Evolutionary conservation across 2,329 filamentous ascomycete species (phyloP).

Genomic region (Helotiales sp.): DNA sequence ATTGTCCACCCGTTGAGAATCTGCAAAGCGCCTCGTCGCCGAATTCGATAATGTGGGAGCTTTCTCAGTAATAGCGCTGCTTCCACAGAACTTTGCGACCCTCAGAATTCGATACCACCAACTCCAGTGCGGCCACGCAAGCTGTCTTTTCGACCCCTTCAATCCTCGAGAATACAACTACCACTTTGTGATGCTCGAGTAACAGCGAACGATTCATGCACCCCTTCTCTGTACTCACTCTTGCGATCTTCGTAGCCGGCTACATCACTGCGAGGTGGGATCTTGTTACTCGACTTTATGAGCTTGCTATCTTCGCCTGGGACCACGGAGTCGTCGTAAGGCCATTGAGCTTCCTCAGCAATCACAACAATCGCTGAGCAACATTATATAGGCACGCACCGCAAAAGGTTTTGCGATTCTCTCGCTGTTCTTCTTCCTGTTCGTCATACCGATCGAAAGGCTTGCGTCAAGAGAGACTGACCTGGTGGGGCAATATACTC

Average conservation of each 20-base stretch:
- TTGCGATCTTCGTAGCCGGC: constrained; percentile 98
- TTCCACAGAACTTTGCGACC: not conserved
- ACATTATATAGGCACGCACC: constrained; percentile 67
- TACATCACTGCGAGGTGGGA: constrained; percentile 99
- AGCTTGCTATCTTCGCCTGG: constrained; percentile 96
- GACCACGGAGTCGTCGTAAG: constrained; percentile 95
- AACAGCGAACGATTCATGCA: constrained; percentile 64
- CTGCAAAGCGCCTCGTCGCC: constrained; percentile 11
- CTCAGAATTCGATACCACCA: not conserved
- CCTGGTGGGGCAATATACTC: constrained; percentile 59
- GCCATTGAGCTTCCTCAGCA: not conserved
- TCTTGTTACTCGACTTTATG: constrained; percentile 93
- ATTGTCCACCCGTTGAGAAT: not conserved
- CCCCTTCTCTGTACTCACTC: constrained; percentile 93
- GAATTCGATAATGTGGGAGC: constrained; percentile 21
- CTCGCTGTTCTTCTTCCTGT: constrained; percentile 78
- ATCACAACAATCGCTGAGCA: constrained; percentile 13
- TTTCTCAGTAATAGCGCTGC: constrained; percentile 2
- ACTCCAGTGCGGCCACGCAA: constrained; percentile 9
- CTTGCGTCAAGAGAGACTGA: constrained; percentile 79
- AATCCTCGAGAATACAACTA: not conserved
- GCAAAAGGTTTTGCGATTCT: constrained; percentile 82
- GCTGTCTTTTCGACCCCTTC: constrained; percentile 5
- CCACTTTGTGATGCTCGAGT: constrained; percentile 31
- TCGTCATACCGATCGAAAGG: constrained; percentile 81